Conservation (phyloP, 768 basidiomycete species). For the Kwoniella newhampshirensis region DNA sequence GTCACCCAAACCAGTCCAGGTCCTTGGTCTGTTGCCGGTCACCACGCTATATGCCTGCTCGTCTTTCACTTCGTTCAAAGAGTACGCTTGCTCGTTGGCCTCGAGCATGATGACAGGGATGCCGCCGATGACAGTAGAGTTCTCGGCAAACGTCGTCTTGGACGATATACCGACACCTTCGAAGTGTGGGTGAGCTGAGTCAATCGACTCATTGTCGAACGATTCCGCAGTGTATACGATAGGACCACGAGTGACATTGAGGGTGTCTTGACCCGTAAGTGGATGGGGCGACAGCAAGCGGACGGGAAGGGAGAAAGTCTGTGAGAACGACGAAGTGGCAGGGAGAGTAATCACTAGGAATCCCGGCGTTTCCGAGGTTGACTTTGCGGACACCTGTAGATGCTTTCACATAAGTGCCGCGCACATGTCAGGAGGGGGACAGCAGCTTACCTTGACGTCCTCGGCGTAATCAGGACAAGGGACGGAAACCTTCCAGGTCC, state of each 20-base stretch:
- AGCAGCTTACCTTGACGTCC: slow-evolving; percentile 25
- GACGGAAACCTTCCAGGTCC: slow-evolving; percentile 23
- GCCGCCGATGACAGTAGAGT: slow-evolving; percentile 19
- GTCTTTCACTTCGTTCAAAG: neutral
- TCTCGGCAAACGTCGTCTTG: slow-evolving; percentile 19
- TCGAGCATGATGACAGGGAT: slow-evolving; percentile 17
- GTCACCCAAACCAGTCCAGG: slow-evolving; percentile 23
- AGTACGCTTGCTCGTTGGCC: neutral
- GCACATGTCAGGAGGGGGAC: neutral
- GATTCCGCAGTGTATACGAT: slow-evolving; percentile 39
- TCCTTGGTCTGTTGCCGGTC: slow-evolving; percentile 8
- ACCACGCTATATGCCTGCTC: slow-evolving; percentile 9
- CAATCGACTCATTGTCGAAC: slow-evolving; percentile 29
- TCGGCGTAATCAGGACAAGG: slow-evolving; percentile 31
- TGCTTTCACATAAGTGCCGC: neutral
- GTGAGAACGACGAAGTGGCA: neutral
- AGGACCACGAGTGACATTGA: slow-evolving; percentile 36
- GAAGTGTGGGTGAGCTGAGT: slow-evolving; percentile 29
- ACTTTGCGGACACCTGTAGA: neutral
- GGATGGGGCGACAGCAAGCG: slow-evolving; percentile 31
- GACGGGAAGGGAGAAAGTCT: slow-evolving; percentile 27
- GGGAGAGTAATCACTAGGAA: neutral
- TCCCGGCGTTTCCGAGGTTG: neutral
- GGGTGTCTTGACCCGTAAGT: slow-evolving; percentile 25
- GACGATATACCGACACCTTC: slow-evolving; percentile 26